phyloP scores from a whole-genome alignment of 805 yeast genomes.

The Yarrowia sp. region DNA sequence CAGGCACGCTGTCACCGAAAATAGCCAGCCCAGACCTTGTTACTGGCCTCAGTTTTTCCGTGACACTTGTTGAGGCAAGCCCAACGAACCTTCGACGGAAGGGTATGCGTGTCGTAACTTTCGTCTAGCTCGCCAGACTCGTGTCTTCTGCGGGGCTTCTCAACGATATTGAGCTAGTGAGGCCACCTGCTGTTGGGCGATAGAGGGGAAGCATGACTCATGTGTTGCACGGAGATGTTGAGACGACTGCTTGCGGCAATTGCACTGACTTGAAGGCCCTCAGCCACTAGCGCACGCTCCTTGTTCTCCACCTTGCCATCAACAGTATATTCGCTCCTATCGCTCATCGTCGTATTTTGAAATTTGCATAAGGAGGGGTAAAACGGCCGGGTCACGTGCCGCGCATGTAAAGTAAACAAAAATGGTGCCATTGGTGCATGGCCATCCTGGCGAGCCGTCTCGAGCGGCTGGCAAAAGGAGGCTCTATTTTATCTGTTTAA shows the following conservation, averaged over 20 bases:
- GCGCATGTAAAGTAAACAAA: no score
- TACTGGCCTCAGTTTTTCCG: no score
- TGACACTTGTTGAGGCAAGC: slow-evolving; percentile 9
- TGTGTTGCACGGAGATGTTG: background rate
- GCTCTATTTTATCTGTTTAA: no score
- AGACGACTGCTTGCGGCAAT: no score
- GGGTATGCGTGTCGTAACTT: slow-evolving; percentile 22
- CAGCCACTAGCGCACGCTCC: no score
- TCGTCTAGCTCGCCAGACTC: slow-evolving; percentile 25
- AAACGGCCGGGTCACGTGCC: background rate
- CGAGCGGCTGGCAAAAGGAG: no score
- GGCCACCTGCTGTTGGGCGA: slow-evolving; percentile 16
- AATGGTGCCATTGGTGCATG: background rate
- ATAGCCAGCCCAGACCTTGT: no score
- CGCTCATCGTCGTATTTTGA: background rate
- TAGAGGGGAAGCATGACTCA: slow-evolving; percentile 22
- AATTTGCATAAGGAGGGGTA: background rate
- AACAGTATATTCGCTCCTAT: no score
- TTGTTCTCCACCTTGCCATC: no score
- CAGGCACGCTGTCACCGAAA: no score
- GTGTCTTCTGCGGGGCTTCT: slow-evolving; percentile 26
- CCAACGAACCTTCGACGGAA: slow-evolving; percentile 11
- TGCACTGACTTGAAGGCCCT: no score
- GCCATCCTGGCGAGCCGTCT: no score
- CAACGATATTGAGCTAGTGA: slow-evolving; percentile 10